phyloP scores from a whole-genome alignment of 768 basidiomycete species.

The Hygrophorus pudorinus region DNA sequence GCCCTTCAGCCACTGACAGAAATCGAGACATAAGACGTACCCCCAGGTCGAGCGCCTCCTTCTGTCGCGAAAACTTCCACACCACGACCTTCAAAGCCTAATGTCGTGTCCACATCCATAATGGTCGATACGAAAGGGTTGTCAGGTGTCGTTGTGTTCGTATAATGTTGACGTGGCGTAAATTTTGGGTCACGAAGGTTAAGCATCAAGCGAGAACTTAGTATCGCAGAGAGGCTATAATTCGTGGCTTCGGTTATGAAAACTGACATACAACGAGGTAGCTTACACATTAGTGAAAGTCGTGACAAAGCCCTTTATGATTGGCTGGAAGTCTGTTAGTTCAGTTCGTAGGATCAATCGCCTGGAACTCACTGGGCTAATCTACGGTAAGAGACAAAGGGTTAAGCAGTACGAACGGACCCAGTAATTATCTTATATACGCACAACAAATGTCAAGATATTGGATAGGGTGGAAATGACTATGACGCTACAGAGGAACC shows the following conservation, averaged over 20 bases:
- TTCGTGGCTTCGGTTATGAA: background rate
- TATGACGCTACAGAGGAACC: conserved; percentile 21
- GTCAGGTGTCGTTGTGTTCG: too few species aligned
- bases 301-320: conserved; percentile 22
- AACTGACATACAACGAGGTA: background rate
- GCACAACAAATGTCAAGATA: conserved; percentile 13
- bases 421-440: background rate
- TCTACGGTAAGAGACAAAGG: conserved; percentile 11
- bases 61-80: too few species aligned
- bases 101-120: too few species aligned
- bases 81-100: too few species aligned
- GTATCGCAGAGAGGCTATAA: conserved; percentile 20
- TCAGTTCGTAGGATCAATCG: background rate
- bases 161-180: too few species aligned
- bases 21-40: too few species aligned
- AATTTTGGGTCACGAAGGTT: conserved; percentile 26
- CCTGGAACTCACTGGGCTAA: conserved; percentile 20
- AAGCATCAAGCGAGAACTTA: conserved; percentile 31
- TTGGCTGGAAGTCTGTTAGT: conserved; percentile 14
- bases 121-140: too few species aligned
- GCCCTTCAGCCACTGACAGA: too few species aligned
- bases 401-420: background rate
- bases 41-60: too few species aligned
- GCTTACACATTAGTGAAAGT: conserved; percentile 28
- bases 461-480: conserved; percentile 25